Evolutionary conservation across 2,329 filamentous ascomycete species (phyloP), one percentile per base, ranked within the genome.

Genomic region (Massarina eburnea): DNA sequence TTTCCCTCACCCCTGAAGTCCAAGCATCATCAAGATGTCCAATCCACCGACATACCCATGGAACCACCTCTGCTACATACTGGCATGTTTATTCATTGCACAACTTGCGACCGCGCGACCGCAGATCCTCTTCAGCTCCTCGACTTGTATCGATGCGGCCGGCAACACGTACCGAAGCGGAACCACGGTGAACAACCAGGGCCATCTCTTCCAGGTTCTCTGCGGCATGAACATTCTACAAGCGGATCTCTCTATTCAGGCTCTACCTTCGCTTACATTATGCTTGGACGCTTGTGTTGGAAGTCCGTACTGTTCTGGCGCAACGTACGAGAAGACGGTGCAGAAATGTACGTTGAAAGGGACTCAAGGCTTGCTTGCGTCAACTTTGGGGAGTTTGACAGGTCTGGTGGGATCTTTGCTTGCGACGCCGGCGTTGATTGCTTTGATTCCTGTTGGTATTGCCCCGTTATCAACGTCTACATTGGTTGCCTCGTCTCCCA

Each of bases 61-160:
- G 37, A 33, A 39, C 32, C 8, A 12, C 37, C 37, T 52, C 9
- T 4, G 14, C 27, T 19, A 17, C 20, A 17, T 39, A 33, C 19
- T 38, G n/a, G 32, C 19, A 21, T 49, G 18, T 17, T 24, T 45
- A 17, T 30, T 49, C 8, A 24, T 46, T 15, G 8, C 30, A 6
- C 27, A 41, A 17, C 3, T 21, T n/a, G 42, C 29, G 8, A 14
- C 24, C 33, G 44, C 46, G 3, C 41, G 38, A 30, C 52, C 52
- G 10, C 46, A 53, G 38, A 27, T 41, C 4, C 4, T 51, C 18
- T 6, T 46, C 27, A 15, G 41, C 3, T 37, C 53, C 4, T 3
- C 36, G 15, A 54, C 51, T 1, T 54, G 51, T 27, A 43, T 36
- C 21, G 53, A 56, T 30, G 47, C 18, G 9, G 38, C 40, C n/a